Evolutionary conservation across 208 protist genomes (phyloP), one percentile per base, ranked within the genome.

Genomic region (Leishmania tropica): DNA sequence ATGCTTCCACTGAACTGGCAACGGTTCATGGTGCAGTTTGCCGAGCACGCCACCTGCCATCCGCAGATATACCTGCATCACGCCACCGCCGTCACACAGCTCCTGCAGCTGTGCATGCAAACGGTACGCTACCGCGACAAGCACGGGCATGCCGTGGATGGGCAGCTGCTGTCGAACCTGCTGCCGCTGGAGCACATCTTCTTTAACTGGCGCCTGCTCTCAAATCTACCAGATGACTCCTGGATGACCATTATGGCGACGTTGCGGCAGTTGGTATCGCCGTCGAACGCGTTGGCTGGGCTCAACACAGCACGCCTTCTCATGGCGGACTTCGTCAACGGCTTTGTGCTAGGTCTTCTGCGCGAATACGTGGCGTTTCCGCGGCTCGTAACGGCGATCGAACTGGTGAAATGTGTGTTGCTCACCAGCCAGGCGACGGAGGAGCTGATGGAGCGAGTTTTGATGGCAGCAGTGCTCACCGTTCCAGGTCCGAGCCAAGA

Each of bases 341-440:
- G 92, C 28, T 94, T 94, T 78, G 75, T 96, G 2, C 88, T 87
- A 28, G 90, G 90, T 37, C 76, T 96, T 19, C 78, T 94, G 79
- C 85, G 91, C 28, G 87, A 96, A 78, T 88, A 87, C 68, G 84
- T 90, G 10, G 47, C 74, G 2, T 78, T 87, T n/a, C 75, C 83
- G 8, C 67, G 86, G 28, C 76, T 96, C 37, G 75, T 79, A n/a
- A 60, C 62, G 15, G 89, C 84, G 42, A 75, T 90, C 13, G 70
- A 78, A 1, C 47, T 92, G 47, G 81, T 93, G 28, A 76, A 77
- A 42, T 76, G 60, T 6, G 82, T 88, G 31, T 28, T 94, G 21
- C 85, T 84, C 21, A 75, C 77, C 8, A 60, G 83, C 24, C 62
- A 76, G 48, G 75, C 79, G 45, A 83, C 64, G 42, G 86, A 83